Base-by-base conservation (phyloP, 2,329 filamentous ascomycete species). In the Penicillium sp. region DNA sequence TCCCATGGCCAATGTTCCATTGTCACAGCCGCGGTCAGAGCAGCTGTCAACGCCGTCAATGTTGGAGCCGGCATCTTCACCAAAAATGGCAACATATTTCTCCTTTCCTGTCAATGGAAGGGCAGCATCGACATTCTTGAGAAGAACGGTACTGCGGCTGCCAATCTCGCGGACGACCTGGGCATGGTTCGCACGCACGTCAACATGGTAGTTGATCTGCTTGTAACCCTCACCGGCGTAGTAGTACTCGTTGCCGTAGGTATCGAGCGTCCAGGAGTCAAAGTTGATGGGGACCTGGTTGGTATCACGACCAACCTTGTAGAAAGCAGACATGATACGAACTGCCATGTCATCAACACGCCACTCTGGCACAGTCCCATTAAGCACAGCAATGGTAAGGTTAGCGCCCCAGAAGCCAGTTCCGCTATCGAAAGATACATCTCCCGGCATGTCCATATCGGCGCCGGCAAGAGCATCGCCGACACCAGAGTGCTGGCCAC, bases 311-410 rank as follows among this genome's bases (percentile, higher is more conserved):
- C 81, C 83, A 49, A 87, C 83, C 63, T 82, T 83, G 71, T 84
- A 87, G 70, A 82, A 87, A 3, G 82, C 83, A 52, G 84, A 79
- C 74, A 87, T 82, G 67, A 87, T 96, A 64, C 94, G 86, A 72
- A 91, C 88, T 5, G 85, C 90, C 87, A 96, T 96, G 68, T 97
- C 94, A 64, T 97, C 92, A 9, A 97, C 71, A 51, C 93, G 84
- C 82, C 89, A 96, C 63, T 89, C 84, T 0, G 93, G 90, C 30
- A 97, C 77, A 0, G 91, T 96, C 35, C 92, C 92, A 68, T 97
- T 97, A 64, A 96, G 74, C 5, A 97, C 86, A 1, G 90, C 90
- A 48, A 96, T 77, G 1, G 93, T 97, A 64, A 97, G 73, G 73
- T 97, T 97, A 26, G 86, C 77, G 9, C 93, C 93, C 88, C 89